Evolutionary conservation across 2,329 filamentous ascomycete genomes (phyloP).

Genomic region (Trichoderma gracile): DNA sequence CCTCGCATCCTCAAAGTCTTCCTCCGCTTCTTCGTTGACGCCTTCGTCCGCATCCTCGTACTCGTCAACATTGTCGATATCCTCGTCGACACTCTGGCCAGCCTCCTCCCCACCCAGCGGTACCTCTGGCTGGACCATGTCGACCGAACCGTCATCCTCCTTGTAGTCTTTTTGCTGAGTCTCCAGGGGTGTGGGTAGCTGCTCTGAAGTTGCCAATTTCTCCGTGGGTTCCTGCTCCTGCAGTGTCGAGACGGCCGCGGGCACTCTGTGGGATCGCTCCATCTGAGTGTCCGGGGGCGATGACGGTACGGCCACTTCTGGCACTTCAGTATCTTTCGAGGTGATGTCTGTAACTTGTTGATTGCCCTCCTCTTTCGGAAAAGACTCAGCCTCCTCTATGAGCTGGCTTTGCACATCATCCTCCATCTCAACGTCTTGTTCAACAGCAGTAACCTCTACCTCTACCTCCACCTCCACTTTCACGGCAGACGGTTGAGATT

Average conservation of each 20-base stretch:
- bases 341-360: background rate
- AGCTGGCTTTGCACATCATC: constrained; percentile 5
- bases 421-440: constrained; percentile 26
- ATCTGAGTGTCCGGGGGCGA: constrained; percentile 3
- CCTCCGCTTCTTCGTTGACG: background rate
- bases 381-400: background rate
- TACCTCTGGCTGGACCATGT: background rate
- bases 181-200: constrained; percentile 11
- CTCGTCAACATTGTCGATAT: background rate
- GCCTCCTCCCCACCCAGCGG: background rate
- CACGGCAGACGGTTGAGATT: background rate
- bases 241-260: background rate
- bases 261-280: background rate
- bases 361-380: background rate
- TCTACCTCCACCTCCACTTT: constrained; percentile 1
- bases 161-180: constrained; percentile 18
- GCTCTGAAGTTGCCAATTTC: background rate
- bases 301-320: background rate
- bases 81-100: background rate
- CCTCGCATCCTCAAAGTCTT: constrained; percentile 2
- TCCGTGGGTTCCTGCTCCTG: constrained; percentile 5
- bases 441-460: background rate
- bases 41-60: constrained; percentile 18
- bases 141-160: background rate
- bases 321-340: background rate